Conservation (phyloP, 768 basidiomycete genomes). For the Lactarius evosmus region DNA sequence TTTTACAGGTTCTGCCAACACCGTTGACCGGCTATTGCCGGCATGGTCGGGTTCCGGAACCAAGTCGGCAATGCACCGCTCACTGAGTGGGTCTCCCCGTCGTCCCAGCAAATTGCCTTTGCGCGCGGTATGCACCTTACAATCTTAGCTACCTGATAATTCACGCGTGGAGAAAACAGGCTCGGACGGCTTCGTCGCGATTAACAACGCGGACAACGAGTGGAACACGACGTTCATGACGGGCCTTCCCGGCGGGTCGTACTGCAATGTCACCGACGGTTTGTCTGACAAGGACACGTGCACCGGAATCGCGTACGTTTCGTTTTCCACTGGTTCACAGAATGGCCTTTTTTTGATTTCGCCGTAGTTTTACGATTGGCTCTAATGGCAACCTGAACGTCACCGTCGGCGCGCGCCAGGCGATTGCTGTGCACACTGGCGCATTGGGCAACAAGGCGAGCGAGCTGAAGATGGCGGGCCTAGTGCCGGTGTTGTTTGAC, state of each 20-base stretch:
- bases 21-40: conserved; percentile 52
- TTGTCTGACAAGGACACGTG: conserved; percentile 42
- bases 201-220: conserved; percentile 56
- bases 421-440: conserved; percentile 31
- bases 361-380: conserved; percentile 25
- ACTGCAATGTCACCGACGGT: conserved; percentile 65
- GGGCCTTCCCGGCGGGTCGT: conserved; percentile 52
- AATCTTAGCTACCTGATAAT: background rate
- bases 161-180: conserved; percentile 35
- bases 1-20: conserved; percentile 56
- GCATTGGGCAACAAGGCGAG: conserved; percentile 11
- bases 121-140: conserved; percentile 47
- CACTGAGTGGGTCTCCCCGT: conserved; percentile 56
- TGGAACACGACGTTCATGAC: conserved; percentile 62
- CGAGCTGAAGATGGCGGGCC: background rate
- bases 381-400: conserved; percentile 28
- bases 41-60: conserved; percentile 62
- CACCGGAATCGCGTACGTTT: conserved; percentile 45
- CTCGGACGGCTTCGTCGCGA: conserved; percentile 57
- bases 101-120: conserved; percentile 61
- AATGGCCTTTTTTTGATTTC: background rate
- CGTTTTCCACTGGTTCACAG: background rate
- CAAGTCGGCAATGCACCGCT: conserved; percentile 50
- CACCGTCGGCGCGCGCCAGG: conserved; percentile 30
- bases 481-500: conserved; percentile 36